Evolutionary conservation across 345 rosid genomes (phyloP).

Genomic region (Rhizophora mangle): DNA sequence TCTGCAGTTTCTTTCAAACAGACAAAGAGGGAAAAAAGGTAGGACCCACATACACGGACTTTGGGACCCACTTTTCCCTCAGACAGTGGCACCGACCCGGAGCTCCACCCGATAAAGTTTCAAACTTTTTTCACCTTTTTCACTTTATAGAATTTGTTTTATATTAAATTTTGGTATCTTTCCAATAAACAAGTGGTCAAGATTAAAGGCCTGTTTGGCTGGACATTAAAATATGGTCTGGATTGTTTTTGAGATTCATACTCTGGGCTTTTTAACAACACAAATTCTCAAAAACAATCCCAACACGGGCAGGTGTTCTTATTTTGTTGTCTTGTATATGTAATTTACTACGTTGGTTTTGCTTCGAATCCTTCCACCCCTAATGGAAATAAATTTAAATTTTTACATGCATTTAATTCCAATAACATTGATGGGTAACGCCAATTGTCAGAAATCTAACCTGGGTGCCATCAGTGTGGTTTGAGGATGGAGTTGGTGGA

Average conservation of each 20-base stretch:
- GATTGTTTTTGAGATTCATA: neutral
- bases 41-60: constrained; percentile 31
- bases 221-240: neutral
- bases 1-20: constrained; percentile 52
- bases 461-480: too few relatives aligned
- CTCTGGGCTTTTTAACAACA: constrained; percentile 9
- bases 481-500: too few relatives aligned
- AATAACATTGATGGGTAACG: too few relatives aligned
- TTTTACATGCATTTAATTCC: too few relatives aligned
- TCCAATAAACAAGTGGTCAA: neutral
- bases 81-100: neutral
- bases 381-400: too few relatives aligned
- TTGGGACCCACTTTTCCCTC: constrained; percentile 29
- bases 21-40: constrained; percentile 10
- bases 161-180: neutral
- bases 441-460: too few relatives aligned
- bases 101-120: constrained; percentile 9
- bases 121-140: neutral
- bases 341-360: too few relatives aligned
- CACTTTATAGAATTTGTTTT: neutral
- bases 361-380: too few relatives aligned
- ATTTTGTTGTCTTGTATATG: too few relatives aligned
- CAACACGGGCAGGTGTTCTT: too few relatives aligned
- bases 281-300: constrained; percentile 22
- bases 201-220: constrained; percentile 22